phyloP scores from a whole-genome alignment of 2,329 filamentous ascomycete species.

The Fusarium hostae region DNA sequence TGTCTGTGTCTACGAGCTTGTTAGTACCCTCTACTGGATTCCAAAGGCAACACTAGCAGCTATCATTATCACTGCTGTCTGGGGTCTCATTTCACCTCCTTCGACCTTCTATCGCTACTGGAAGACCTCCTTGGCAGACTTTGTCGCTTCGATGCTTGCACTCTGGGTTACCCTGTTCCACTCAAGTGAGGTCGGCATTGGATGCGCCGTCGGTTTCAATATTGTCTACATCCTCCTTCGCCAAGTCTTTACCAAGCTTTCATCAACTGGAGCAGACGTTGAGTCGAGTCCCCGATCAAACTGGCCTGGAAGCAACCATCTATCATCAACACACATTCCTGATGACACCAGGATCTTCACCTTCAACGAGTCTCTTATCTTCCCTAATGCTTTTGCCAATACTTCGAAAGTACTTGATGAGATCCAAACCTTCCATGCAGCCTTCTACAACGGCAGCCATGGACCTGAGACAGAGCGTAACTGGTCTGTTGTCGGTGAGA shows the following conservation, averaged over 20 bases:
- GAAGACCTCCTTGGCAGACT: constrained; percentile 72
- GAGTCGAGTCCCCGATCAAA: constrained; percentile 46
- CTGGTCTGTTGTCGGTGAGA: constrained; percentile 65
- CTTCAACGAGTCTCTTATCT: constrained; percentile 68
- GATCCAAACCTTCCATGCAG: constrained; percentile 57
- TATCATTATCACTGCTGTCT: constrained; percentile 74
- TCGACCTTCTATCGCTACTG: constrained; percentile 71
- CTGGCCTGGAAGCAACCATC: constrained; percentile 28
- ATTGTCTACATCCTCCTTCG: constrained; percentile 69
- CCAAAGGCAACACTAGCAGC: constrained; percentile 72
- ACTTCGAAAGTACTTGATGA: constrained; percentile 62
- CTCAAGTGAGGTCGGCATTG: constrained; percentile 69
- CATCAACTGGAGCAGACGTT: constrained; percentile 44
- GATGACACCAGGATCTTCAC: constrained; percentile 66
- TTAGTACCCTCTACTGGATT: constrained; percentile 73
- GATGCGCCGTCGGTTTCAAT: constrained; percentile 69
- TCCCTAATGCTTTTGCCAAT: constrained; percentile 67
- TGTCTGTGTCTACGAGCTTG: constrained; percentile 70
- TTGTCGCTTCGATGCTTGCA: constrained; percentile 70
- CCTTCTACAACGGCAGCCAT: constrained; percentile 50
- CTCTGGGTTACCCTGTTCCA: constrained; percentile 73
- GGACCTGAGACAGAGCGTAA: constrained; percentile 53
- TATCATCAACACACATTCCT: constrained; percentile 47
- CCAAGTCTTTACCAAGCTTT: constrained; percentile 62
- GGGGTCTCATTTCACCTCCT: constrained; percentile 68